phyloP scores from a whole-genome alignment of 371 early-diverging fungal species.

The Apophysomyces trapeziformis region DNA sequence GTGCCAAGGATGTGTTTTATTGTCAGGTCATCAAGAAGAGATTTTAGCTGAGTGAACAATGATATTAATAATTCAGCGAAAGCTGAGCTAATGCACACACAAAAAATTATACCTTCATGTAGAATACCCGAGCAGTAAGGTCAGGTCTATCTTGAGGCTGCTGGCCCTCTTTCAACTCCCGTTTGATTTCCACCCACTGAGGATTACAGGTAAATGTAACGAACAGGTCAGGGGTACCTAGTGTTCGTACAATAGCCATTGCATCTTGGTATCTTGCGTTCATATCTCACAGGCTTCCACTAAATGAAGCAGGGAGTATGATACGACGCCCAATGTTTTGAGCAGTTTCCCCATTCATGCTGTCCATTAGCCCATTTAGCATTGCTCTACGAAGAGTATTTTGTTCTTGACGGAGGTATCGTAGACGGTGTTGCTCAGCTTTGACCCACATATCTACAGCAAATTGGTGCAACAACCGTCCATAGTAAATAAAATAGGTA shows the following conservation, averaged over 20 bases:
- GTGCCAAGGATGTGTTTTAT: conserved; percentile 27
- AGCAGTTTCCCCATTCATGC: not conserved
- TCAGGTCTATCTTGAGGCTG: conserved; percentile 26
- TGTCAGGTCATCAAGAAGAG: conserved; percentile 25
- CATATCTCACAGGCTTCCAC: conserved; percentile 17
- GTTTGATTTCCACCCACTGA: conserved; percentile 32
- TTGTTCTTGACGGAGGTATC: not conserved
- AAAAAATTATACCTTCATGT: conserved; percentile 18
- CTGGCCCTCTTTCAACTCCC: conserved; percentile 25
- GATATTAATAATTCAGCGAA: no score
- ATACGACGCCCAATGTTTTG: not conserved
- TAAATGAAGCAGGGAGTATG: conserved; percentile 19
- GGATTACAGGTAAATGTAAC: conserved; percentile 48
- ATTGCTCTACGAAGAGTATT: not conserved
- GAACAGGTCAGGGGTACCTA: conserved; percentile 43
- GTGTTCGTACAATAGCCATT: conserved; percentile 23
- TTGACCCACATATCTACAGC: conserved; percentile 17
- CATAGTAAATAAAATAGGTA: conserved; percentile 1
- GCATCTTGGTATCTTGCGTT: conserved; percentile 31
- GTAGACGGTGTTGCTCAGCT: conserved; percentile 12
- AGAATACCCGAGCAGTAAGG: conserved; percentile 24
- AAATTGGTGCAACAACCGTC: conserved; percentile 15
- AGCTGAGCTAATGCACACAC: no score
- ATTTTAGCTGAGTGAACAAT: conserved; percentile 10
- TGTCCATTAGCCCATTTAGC: not conserved